Conservation (phyloP, 768 basidiomycete genomes). For the Pulveroboletus frians region DNA sequence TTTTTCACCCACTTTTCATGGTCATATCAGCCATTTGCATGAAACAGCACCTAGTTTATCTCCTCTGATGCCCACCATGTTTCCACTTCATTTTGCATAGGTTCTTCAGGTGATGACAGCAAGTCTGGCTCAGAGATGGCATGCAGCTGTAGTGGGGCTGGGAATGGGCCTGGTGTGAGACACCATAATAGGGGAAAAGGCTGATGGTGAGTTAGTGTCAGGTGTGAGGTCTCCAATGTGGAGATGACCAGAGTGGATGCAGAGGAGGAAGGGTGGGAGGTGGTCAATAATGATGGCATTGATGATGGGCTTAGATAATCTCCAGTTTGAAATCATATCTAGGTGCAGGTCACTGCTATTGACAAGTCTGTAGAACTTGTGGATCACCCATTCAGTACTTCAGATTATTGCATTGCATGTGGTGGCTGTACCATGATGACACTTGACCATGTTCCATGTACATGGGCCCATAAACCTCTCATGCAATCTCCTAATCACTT, state of each 20-base stretch:
- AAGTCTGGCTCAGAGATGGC: constrained; percentile 41
- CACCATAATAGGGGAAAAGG: constrained; percentile 2
- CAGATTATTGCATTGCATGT: too few relatives aligned
- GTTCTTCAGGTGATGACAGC: constrained; percentile 72
- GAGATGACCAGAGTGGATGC: constrained; percentile 31
- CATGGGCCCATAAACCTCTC: too few relatives aligned
- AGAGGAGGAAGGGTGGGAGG: constrained; percentile 51
- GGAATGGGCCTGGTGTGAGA: constrained; percentile 2
- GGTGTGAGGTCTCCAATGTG: constrained; percentile 18
- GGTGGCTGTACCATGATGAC: too few relatives aligned
- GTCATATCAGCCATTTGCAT: constrained; percentile 47
- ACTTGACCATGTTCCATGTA: too few relatives aligned
- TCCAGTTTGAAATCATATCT: background rate
- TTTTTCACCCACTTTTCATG: background rate
- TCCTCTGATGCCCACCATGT: constrained; percentile 58
- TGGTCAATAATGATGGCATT: constrained; percentile 27
- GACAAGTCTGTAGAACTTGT: background rate
- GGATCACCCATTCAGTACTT: too few relatives aligned
- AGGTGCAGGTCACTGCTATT: background rate
- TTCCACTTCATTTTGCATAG: constrained; percentile 72
- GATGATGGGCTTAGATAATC: background rate
- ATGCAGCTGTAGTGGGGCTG: constrained; percentile 11
- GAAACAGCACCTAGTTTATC: constrained; percentile 51
- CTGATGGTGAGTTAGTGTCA: background rate
- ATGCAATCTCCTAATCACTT: too few relatives aligned